phyloP scores from a whole-genome alignment of 805 yeast genomes.

The Wickerhamiella allomyrinae region DNA sequence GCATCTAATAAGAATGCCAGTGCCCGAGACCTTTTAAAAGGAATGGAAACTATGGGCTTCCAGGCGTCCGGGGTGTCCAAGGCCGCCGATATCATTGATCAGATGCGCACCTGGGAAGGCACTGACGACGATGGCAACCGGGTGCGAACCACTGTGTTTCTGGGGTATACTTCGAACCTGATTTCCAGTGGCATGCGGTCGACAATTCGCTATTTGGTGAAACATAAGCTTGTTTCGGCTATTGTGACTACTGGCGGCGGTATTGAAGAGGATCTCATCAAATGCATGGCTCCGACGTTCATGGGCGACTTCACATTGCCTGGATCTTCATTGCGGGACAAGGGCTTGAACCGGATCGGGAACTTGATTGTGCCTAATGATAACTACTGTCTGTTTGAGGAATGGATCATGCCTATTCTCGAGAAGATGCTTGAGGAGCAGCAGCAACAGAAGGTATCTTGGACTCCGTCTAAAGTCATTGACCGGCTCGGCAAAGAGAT shows the following conservation, averaged over 20 bases:
- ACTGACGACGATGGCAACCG: slow-evolving; percentile 40
- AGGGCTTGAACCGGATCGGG: slow-evolving; percentile 97
- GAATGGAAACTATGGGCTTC: slow-evolving; percentile 94
- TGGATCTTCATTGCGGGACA: slow-evolving; percentile 73
- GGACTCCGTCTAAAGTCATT: slow-evolving; percentile 91
- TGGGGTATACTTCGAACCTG: slow-evolving; percentile 94
- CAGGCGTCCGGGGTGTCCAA: slow-evolving; percentile 78
- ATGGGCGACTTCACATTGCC: slow-evolving; percentile 79
- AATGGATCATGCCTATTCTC: slow-evolving; percentile 93
- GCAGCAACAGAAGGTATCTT: slow-evolving; percentile 40
- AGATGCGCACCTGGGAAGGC: slow-evolving; percentile 92
- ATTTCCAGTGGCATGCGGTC: slow-evolving; percentile 91
- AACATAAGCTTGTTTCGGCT: slow-evolving; percentile 87
- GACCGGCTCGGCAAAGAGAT: slow-evolving; percentile 92
- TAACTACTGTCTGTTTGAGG: slow-evolving; percentile 93
- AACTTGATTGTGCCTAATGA: slow-evolving; percentile 94
- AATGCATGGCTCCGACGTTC: slow-evolving; percentile 91
- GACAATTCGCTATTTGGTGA: slow-evolving; percentile 75
- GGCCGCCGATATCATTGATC: slow-evolving; percentile 85
- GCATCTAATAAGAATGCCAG: slow-evolving; percentile 60
- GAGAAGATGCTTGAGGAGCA: slow-evolving; percentile 77
- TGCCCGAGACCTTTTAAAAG: slow-evolving; percentile 62
- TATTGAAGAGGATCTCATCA: slow-evolving; percentile 91
- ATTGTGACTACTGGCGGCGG: slow-evolving; percentile 98
- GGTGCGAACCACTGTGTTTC: slow-evolving; percentile 78